Evolutionary conservation across 2,329 filamentous ascomycete species (phyloP), one percentile per base, ranked within the genome.

Genomic region (Periglandula ipomoeae): DNA sequence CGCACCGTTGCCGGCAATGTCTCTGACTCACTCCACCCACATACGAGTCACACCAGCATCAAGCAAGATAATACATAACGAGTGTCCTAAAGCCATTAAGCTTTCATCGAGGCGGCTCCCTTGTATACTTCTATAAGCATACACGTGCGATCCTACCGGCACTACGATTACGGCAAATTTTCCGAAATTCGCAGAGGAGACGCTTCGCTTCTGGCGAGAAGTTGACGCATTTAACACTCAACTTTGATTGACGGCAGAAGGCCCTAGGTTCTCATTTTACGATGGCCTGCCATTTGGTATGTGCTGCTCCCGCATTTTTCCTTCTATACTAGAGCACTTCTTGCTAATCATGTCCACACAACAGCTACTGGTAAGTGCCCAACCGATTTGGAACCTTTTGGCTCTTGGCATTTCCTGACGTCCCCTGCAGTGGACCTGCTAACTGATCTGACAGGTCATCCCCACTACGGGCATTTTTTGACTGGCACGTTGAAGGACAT

Each of bases 401-500:
- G n/a, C n/a, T n/a, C n/a, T n/a, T n/a, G n/a, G n/a, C n/a, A n/a
- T n/a, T n/a, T n/a, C n/a, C n/a, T n/a, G n/a, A n/a, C n/a, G n/a
- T n/a, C n/a, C n/a, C n/a, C n/a, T n/a, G n/a, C n/a, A n/a, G n/a
- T 30, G 13, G 15, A 5, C 15, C 11, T 24, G 19, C 26, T 44
- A 7, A 15, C 23, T 13, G 23, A 38, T 19, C 20, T 50, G 6
- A 13, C 23, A 22, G 35, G 30, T 17, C 20, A 58, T 2, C 58
- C 57, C 13, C 58, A 59, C 45, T 58, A 71, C 51, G 72, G 72
- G 57, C 87, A 90, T 66, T 70, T 90, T 42, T 76, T 91, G 55
- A 85, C 88, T 38, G 91, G 87, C 22, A 94, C 88, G 46, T 93
- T 94, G 70, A 94, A 95, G 68, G 89, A 94, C 64, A 90, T 93